Evolutionary conservation across 2,329 filamentous ascomycete genomes (phyloP), one percentile per base, ranked within the genome.

Genomic region (Monilinia laxa): DNA sequence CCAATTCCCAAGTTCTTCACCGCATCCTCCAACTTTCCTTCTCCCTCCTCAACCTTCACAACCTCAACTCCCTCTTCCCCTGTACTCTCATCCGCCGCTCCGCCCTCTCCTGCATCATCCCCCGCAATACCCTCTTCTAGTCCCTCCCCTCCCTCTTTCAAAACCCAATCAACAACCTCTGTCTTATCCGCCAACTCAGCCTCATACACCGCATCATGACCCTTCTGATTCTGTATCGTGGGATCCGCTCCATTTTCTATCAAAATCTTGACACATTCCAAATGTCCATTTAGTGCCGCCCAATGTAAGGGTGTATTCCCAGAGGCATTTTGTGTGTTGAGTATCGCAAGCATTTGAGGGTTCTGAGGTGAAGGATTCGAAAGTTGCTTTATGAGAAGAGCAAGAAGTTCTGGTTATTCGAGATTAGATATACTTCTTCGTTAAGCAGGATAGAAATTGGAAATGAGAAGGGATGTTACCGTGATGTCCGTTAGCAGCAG

Each of bases 221-320:
- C 93, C 58, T 90, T 90, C 75, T 89, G 86, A 76, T 98, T 98
- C 75, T 88, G 88, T 42, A 92, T 80, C 14, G 87, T 87, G 5
- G 93, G 88, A 67, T 92, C 89, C 1, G 93, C 93, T 2, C 92
- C 93, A 3, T 87, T 82, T 55, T 88, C 87, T 2, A 97, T 82
- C 16, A 99, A 83, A 0, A 87, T 79, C 80, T 93, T 91, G 9
- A 97, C 92, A 4, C 88, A 86, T 7, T 89, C 85, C 3, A 98
- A 81, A 74, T 97, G 93, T 1, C 93, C 93, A 65, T 96, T 95
- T 65, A 97, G 81, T 0, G 92, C 91, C 0, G 94, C 94, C 93
- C 93, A 98, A 80, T 99, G 95, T 67, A 99, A 82, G 0, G 92
- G 86, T 0, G 94, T 97, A 80, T 97, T 98, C 55, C 93, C 93